A percentile compares a stretch with the other conserved stretches of the same genome.
Evolutionary conservation across 1,139 yeast species (phyloP).

Genomic region (Hansenula anomala): DNA sequence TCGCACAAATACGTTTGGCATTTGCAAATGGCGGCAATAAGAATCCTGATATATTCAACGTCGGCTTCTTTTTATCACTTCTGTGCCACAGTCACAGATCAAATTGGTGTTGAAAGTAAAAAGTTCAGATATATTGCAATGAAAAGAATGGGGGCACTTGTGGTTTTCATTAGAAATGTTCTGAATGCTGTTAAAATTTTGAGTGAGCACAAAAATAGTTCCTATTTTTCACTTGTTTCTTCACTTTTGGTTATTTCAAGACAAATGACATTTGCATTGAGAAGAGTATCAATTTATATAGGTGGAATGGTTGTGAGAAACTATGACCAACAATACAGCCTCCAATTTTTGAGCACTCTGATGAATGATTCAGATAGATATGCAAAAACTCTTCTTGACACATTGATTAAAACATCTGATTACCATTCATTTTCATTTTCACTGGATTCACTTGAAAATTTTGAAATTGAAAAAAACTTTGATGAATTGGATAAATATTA

Average conservation of each 20-base stretch:
- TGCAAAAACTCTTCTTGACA: not conserved
- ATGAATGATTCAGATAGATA: not conserved
- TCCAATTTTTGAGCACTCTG: not conserved
- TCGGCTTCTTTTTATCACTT: not conserved
- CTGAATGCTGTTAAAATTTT: too few species aligned
- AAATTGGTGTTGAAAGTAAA: too few species aligned
- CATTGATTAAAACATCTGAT: not conserved
- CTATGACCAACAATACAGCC: not conserved
- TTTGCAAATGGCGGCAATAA: not conserved
- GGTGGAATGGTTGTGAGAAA: not conserved
- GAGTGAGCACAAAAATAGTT: too few species aligned
- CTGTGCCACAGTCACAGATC: too few species aligned
- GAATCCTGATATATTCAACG: not conserved
- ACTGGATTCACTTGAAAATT: not conserved
- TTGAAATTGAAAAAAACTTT: not conserved
- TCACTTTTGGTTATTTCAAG: too few species aligned
- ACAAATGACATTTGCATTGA: too few species aligned
- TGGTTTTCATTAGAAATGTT: too few species aligned
- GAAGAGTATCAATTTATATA: not conserved
- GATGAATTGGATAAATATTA: not conserved
- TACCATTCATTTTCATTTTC: not conserved
- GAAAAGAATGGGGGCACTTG: too few species aligned
- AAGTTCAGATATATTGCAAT: too few species aligned
- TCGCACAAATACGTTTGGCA: not conserved
- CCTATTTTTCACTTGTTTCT: too few species aligned